Percentiles rank a stretch among this genome's conserved stretches.
Conservation (phyloP, 2,329 filamentous ascomycete genomes). For the Neofusicoccum laricinum region DNA sequence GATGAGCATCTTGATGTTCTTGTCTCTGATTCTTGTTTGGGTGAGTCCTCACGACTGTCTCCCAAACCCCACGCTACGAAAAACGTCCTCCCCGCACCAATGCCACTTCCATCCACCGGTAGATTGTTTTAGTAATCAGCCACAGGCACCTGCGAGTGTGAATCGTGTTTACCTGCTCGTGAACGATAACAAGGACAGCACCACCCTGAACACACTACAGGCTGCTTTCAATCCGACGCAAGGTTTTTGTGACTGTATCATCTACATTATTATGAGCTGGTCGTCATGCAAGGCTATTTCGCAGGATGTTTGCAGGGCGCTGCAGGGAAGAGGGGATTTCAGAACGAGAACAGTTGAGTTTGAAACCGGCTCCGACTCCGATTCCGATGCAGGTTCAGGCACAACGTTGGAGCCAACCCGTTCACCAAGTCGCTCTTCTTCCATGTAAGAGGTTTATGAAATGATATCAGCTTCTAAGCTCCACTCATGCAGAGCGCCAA, state of each 20-base stretch:
- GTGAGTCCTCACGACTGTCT: conserved; percentile 25
- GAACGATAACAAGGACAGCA: conserved; percentile 45
- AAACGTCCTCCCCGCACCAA: too few relatives aligned
- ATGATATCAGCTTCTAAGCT: not conserved
- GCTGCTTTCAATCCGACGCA: conserved; percentile 76
- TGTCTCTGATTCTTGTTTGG: conserved; percentile 70
- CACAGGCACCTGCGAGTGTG: conserved; percentile 64
- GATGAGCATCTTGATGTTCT: conserved; percentile 68
- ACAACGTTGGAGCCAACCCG: not conserved
- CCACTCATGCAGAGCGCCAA: not conserved
- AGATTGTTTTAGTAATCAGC: not conserved
- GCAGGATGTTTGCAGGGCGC: not conserved
- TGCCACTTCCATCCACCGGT: too few relatives aligned
- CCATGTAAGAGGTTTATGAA: not conserved
- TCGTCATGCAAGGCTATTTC: conserved; percentile 46
- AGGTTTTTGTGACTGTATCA: conserved; percentile 81
- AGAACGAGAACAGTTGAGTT: not conserved
- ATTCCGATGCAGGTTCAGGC: not conserved
- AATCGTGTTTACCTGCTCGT: conserved; percentile 74
- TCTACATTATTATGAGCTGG: conserved; percentile 67
- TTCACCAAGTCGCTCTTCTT: not conserved
- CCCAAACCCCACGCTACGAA: not conserved
- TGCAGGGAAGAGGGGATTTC: not conserved
- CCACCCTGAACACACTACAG: conserved; percentile 65
- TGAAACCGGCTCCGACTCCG: not conserved